Evolutionary conservation across 352 stramenopile genomes (phyloP), one percentile per base, ranked within the genome.

Genomic region (Pythium oligandrum): DNA sequence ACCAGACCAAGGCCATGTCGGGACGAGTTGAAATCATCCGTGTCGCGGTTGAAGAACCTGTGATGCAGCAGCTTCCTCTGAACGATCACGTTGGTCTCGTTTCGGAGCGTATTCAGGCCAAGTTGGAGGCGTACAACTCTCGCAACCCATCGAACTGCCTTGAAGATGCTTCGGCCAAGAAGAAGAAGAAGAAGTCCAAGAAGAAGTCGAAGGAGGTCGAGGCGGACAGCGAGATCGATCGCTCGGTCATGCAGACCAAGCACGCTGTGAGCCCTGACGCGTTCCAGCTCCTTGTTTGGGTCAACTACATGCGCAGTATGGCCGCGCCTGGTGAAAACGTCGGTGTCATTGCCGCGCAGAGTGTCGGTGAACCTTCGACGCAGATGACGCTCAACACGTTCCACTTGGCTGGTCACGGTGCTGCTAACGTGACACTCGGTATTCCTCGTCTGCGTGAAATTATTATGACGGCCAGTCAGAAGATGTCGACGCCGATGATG

Each of bases 381-480:
- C 98, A 99, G 74, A 99, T 99, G 98, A 99, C 98, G 51, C 84
- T 99, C 7, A 99, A 99, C 80, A 99, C 98, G 36, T 99, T 99
- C 79, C 98, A 99, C 68, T 86, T 99, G 70, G 98, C 98, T 47
- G 98, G 98, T 44, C 92, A 98, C 66, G 97, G 97, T 67, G 97
- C 96, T 38, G 97, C 96, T 40, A 99, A 99, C 76, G 97, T 99
- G 42, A 99, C 98, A 34, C 80, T 99, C 40, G 96, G 98, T 68
- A 99, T 99, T 66, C 98, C 98, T 48, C 96, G 98, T 70, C 73
- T 99, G 66, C 86, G 97, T 64, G 98, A 99, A 83, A 99, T 99
- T 59, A 99, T 99, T 59, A 99, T 99, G 97, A 99, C 97, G 44
- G 98, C 97, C 34, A 98, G 92, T 40, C 83, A 88, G 58, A 93